Base-by-base conservation (phyloP, 2,329 filamentous ascomycete genomes). In the Aspergillus hiratsukae region DNA sequence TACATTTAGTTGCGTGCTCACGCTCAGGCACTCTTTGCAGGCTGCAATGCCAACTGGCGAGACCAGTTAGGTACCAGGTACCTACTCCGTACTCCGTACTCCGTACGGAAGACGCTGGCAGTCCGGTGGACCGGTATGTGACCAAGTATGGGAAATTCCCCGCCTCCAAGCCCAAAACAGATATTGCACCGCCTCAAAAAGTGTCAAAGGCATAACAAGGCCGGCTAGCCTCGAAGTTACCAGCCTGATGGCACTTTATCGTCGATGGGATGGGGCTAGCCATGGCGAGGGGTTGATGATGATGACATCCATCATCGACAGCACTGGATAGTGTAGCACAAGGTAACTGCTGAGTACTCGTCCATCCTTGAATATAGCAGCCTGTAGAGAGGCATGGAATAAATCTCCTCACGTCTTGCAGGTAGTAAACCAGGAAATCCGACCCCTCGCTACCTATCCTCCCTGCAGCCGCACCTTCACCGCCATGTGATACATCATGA, bases 401-500 rank as follows among this genome's bases (percentile, higher is more conserved):
- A 27, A 11, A 25, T 49, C 28, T 40, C 45, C 29, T 49, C 27
- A 54, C 45, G 19, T 29, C 46, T 17, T 37, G 31, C 31, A 37
- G 31, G 2, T 37, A 14, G 31, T 17, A 37, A 37, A 37, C 31
- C 31, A 37, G 31, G 31, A 37, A 37, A 37, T 37, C 31, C 14
- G 43, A 37, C 29, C 25, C 14, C 31, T 14, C 19, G 17, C 45
- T 50, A 55, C 50, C 52, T 41, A 55, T 52, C 53, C 52, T 51
- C 56, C 31, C 17, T 51, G 57, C 57, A 54, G 23, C 11, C n/a
- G 23, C 25, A 59, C 57, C 43, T 66, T 66, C 67, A 69, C 68
- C 67, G 68, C 68, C 57, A 69, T 69, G 58, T 70, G 67, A 70
- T 67, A 62, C 48, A 60, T 69, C 65, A 57, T 37, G 58, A 59